Evolutionary conservation across 805 yeast species (phyloP), one percentile per base, ranked within the genome.

Genomic region (Pichia eremophila): DNA sequence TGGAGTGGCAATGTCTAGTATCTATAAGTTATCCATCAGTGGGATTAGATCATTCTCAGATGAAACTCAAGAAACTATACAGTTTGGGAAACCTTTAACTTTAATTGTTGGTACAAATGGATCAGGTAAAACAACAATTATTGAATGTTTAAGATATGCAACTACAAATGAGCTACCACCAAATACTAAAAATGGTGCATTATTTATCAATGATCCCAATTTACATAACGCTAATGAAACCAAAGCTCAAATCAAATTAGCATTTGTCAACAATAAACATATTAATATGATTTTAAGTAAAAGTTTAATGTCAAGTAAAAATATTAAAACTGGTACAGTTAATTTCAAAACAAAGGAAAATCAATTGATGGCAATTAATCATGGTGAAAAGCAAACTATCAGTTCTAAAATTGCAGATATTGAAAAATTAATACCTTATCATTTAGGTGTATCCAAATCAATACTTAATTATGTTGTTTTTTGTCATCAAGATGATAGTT

Each of bases 101-200:
- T 71, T 93, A 43, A 91, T 93, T 46, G 95, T 95, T 29, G 99
- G 99, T 0, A 85, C 85, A 45, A 93, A 93, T 65, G 98, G 99
- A 32, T 84, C 95, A 29, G 99, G 99, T 11, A 91, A 93, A 62
- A 93, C 98, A 0, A 90, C 98, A 0, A 82, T 93, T 48, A 95
- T 93, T 52, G 99, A 93, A 64, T 89, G 97, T 62, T 71, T 93
- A 51, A 78, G 89, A 61, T 93, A 89, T 64, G 91, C 95, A 19
- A 88, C 99, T 11, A 91, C 99, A 0, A 98, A 98, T 10, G 93
- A 85, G 59, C 69, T 90, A 49, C 99, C 99, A 2, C 99, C 99
- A 0, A 90, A 91, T 59, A 81, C 90, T 40, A 89, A 86, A 61
- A 95, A 95, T 45, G 98, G 98, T 9, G 98, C 97, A 1, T 56